phyloP scores from a whole-genome alignment of 441 rosid genomes.

The Adansonia madagascariensis region DNA sequence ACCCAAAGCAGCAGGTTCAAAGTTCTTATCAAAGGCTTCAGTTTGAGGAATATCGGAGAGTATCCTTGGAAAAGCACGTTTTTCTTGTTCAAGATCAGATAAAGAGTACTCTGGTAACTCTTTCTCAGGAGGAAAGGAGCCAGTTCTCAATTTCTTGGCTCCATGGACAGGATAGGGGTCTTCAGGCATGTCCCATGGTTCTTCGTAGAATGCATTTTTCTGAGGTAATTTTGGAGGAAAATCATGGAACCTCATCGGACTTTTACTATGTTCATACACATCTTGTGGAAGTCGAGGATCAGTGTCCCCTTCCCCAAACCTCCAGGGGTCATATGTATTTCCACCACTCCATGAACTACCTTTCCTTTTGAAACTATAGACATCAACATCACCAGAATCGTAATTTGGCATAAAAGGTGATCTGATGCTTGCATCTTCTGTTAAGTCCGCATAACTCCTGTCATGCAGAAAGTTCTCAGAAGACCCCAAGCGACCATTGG shows the following conservation, averaged over 20 bases:
- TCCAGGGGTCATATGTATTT: constrained; percentile 58
- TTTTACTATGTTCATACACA: constrained; percentile 55
- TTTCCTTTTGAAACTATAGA: constrained; percentile 58
- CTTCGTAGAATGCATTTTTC: constrained; percentile 59
- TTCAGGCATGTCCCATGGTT: constrained; percentile 78
- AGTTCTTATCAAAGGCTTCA: constrained; percentile 52
- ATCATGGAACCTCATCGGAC: constrained; percentile 68
- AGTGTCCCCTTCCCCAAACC: constrained; percentile 52
- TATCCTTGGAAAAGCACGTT: constrained; percentile 46
- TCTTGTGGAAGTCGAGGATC: constrained; percentile 56
- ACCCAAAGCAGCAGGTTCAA: constrained; percentile 45
- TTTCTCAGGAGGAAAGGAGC: constrained; percentile 63
- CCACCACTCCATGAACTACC: constrained; percentile 50
- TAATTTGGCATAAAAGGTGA: constrained; percentile 52
- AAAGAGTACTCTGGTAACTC: constrained; percentile 72
- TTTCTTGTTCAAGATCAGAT: constrained; percentile 66
- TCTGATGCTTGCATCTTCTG: constrained; percentile 50
- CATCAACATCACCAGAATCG: constrained; percentile 59
- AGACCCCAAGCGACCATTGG: constrained; percentile 52
- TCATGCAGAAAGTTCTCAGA: constrained; percentile 60
- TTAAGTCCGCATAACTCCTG: constrained; percentile 47
- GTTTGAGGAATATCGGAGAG: constrained; percentile 61
- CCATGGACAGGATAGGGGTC: constrained; percentile 63
- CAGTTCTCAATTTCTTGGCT: constrained; percentile 68
- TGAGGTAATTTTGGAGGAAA: constrained; percentile 46